Evolutionary conservation across 2,329 filamentous ascomycete genomes (phyloP).

Genomic region (Paraconiothyrium brasiliense): DNA sequence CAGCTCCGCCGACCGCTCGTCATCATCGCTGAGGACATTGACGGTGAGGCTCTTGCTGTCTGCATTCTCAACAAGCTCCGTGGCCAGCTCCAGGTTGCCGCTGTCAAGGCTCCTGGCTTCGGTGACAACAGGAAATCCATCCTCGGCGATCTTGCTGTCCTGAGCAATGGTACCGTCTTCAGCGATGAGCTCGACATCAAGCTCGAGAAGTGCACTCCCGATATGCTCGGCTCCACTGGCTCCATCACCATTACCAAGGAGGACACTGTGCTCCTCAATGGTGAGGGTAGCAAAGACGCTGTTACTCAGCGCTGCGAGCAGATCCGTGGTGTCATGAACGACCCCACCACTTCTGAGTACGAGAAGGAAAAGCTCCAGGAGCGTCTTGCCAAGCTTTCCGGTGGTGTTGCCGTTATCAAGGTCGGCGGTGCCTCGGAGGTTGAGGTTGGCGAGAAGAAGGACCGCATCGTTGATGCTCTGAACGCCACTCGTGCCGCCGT

Average conservation of each 20-base stretch:
- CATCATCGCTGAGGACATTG: constrained; percentile 99
- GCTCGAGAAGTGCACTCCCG: constrained; percentile 95
- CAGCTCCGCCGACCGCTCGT: constrained; percentile 94
- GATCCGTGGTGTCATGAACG: constrained; percentile 95
- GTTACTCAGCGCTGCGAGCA: constrained; percentile 98
- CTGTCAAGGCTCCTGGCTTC: constrained; percentile 98
- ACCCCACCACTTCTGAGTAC: constrained; percentile 95
- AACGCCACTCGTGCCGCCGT: constrained; percentile 98
- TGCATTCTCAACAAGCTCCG: constrained; percentile 99
- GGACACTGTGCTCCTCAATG: constrained; percentile 98
- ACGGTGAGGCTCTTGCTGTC: constrained; percentile 96
- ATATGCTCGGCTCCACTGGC: constrained; percentile 96
- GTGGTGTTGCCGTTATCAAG: constrained; percentile 99
- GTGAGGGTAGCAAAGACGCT: constrained; percentile 91
- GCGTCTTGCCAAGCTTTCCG: constrained; percentile 98
- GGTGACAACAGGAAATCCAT: constrained; percentile 99
- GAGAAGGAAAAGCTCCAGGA: constrained; percentile 99
- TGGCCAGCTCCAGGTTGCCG: constrained; percentile 97
- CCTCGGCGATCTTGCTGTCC: constrained; percentile 92
- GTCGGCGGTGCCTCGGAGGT: constrained; percentile 97
- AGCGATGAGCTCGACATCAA: constrained; percentile 98
- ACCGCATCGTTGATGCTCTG: constrained; percentile 96
- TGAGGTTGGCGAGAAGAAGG: constrained; percentile 99
- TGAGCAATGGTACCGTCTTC: constrained; percentile 98
- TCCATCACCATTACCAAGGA: constrained; percentile 99